phyloP scores from a whole-genome alignment of 305 asterid species.

The Solanum hybrid region DNA sequence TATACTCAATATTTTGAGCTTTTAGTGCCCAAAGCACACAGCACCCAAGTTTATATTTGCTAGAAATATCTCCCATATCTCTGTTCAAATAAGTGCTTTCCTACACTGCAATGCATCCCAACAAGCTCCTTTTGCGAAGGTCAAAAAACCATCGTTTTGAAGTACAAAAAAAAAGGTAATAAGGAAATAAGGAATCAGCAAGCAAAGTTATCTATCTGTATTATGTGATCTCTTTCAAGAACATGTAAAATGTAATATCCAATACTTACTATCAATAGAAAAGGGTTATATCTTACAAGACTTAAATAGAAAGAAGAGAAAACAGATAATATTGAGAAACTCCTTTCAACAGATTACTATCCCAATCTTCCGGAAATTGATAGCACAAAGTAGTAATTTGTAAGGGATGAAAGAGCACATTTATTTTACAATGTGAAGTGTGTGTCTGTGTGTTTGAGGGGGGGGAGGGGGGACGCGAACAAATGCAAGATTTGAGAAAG shows the following conservation, averaged over 20 bases:
- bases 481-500: not conserved
- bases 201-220: not conserved
- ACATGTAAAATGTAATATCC: not conserved
- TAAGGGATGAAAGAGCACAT: not conserved
- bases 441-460: not conserved
- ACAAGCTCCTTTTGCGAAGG: not conserved
- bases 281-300: not conserved
- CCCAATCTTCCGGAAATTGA: not conserved
- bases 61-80: not conserved
- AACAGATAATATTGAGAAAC: not conserved
- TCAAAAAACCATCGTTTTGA: not conserved
- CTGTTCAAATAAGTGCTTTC: conserved; percentile 17
- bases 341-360: not conserved
- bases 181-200: not conserved
- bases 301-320: not conserved
- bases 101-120: conserved; percentile 21
- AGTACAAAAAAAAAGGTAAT: not conserved
- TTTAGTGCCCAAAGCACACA: conserved; percentile 16
- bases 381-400: not conserved
- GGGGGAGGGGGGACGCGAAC: not conserved
- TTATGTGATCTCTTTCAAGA: not conserved
- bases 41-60: conserved; percentile 11
- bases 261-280: not conserved
- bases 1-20: not conserved
- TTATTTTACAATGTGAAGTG: not conserved